Conservation (phyloP, 305 asterid species). For the Rubia balearica region DNA sequence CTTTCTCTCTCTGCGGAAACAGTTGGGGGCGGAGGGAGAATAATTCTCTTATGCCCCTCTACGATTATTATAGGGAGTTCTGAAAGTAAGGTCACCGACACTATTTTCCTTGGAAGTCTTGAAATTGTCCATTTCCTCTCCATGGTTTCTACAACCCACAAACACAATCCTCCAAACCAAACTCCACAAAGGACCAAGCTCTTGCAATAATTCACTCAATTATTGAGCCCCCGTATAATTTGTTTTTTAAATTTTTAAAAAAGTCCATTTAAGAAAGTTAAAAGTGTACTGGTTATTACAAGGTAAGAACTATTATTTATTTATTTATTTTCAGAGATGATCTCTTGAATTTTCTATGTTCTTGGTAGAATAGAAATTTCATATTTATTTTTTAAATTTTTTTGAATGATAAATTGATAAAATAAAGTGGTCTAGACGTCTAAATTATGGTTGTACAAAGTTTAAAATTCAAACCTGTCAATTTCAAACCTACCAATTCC, state of each 20-base stretch:
- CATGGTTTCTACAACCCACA: neutral
- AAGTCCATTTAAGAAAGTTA: neutral
- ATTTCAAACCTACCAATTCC: slow-evolving; percentile 20
- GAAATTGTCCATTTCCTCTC: neutral
- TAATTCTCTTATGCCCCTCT: no score
- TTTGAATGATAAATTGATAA: neutral
- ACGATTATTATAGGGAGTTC: no score
- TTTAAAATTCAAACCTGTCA: slow-evolving; percentile 19
- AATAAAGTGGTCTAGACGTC: neutral
- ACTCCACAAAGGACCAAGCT: neutral
- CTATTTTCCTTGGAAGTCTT: neutral
- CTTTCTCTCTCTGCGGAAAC: no score
- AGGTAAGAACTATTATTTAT: neutral
- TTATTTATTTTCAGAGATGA: neutral
- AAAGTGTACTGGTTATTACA: neutral
- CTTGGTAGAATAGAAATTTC: neutral
- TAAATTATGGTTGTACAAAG: neutral
- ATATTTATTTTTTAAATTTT: neutral
- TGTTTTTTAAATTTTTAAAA: no score
- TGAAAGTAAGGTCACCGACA: neutral
- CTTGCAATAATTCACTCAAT: slow-evolving; percentile 12
- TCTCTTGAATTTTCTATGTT: neutral
- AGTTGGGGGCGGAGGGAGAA: no score
- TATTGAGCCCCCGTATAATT: neutral
- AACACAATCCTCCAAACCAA: neutral